Evolutionary conservation across 2,329 filamentous ascomycete species (phyloP).

Genomic region (Curvularia hawaiiensis): DNA sequence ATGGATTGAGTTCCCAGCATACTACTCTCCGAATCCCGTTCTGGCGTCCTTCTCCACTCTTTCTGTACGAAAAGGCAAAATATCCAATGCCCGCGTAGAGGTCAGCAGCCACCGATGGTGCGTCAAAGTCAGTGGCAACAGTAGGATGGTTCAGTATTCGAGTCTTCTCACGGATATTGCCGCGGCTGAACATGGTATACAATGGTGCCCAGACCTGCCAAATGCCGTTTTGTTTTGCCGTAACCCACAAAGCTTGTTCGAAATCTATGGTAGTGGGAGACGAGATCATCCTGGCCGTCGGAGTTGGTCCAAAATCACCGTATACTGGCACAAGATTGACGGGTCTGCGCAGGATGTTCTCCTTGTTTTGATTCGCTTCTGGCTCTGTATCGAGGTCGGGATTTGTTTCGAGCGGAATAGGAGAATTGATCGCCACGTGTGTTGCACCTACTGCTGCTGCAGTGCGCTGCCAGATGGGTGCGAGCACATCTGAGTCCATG

Average conservation of each 20-base stretch:
- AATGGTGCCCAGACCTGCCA: slow-evolving; percentile 84
- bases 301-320: slow-evolving; percentile 72
- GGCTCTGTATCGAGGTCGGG: neutral
- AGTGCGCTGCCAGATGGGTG: slow-evolving; percentile 35
- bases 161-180: slow-evolving; percentile 88
- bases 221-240: slow-evolving; percentile 75
- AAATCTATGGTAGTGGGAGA: slow-evolving; percentile 60
- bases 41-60: slow-evolving; percentile 58
- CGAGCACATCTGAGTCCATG: slow-evolving; percentile 31
- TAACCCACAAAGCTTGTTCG: slow-evolving; percentile 74
- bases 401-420: slow-evolving; percentile 52
- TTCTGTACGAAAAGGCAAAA: slow-evolving; percentile 84
- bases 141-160: slow-evolving; percentile 63
- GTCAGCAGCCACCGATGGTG: slow-evolving; percentile 62
- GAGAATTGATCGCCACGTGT: slow-evolving; percentile 64
- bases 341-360: slow-evolving; percentile 76
- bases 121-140: slow-evolving; percentile 22
- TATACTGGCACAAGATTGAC: slow-evolving; percentile 70
- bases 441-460: slow-evolving; percentile 53
- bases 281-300: slow-evolving; percentile 23
- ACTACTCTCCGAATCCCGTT: slow-evolving; percentile 72
- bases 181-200: slow-evolving; percentile 93
- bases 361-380: slow-evolving; percentile 7
- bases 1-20: slow-evolving; percentile 84
- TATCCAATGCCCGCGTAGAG: slow-evolving; percentile 94